Evolutionary conservation across 2,329 filamentous ascomycete genomes (phyloP).

Genomic region (Botrytis paeoniae): DNA sequence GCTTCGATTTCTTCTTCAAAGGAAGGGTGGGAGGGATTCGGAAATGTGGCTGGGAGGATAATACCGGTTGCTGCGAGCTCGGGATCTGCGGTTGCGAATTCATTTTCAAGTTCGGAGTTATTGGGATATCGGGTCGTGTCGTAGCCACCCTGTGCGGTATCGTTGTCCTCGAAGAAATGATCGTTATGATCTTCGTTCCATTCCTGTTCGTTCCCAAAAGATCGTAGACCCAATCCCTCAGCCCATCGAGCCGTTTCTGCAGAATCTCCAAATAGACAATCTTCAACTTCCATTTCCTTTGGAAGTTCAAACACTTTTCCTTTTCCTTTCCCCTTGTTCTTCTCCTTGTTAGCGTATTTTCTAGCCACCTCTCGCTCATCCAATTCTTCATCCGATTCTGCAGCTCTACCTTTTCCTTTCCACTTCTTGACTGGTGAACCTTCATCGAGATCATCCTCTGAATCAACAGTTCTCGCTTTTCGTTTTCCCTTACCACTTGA

Average conservation of each 20-base stretch:
- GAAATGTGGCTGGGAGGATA: not conserved
- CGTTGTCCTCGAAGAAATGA: not conserved
- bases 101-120: not conserved
- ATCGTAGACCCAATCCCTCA: not conserved
- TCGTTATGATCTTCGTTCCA: not conserved
- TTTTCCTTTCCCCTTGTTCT: not conserved
- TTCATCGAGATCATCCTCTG: not conserved
- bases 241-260: not conserved
- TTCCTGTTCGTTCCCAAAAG: not conserved
- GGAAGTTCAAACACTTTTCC: not conserved
- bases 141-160: not conserved
- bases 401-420: slow-evolving; percentile 8
- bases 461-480: not conserved
- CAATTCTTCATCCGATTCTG: slow-evolving; percentile 1
- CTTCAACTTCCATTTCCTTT: not conserved
- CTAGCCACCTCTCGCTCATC: not conserved
- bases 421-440: not conserved
- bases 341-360: not conserved
- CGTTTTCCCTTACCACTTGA: not conserved
- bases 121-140: not conserved
- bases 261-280: not conserved
- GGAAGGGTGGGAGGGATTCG: too few species aligned
- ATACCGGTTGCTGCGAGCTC: not conserved
- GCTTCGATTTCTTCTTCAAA: not conserved
- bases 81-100: not conserved